Base-by-base conservation (phyloP, 441 rosid species). In the Biscutella laevigata region DNA sequence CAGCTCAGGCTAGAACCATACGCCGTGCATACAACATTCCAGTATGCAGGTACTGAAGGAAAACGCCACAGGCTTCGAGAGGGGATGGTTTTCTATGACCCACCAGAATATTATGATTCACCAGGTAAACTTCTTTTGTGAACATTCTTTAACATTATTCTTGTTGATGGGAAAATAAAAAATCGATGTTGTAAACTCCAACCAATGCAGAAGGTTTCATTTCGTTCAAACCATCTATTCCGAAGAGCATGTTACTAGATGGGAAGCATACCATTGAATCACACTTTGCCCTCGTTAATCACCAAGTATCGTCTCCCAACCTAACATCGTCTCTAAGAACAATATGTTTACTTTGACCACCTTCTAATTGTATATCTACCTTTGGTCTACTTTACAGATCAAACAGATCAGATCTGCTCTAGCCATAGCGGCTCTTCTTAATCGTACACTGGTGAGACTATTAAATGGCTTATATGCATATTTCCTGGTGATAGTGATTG, bases 21-120 rank as follows among this genome's bases (percentile, higher is more conserved):
- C 56, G 97, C 97, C 15, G 66, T 94, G 70, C 99, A 94, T 72
- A 94, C 99, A 64, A 94, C 99, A n/a, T 94, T 83, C 72, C 99
- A 94, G 54, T 94, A 82, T 74, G 96, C 79, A 26, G 99, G 96
- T 43, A 94, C 99, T 5, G 99, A 84, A 58, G 99, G 99, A 65
- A 88, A 88, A 80, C 90, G 99, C 17, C 97, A 94, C 52, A 81
- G 99, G 49, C 68, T 94, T 57, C 83, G 99, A 55, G 99, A 94
- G 61, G 96, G 73, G 62, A 88, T 75, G 94, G 73, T 76, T 53
- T 94, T 94, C 68, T 86, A 76, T 76, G 97, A 94, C 69, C 88
- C 91, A 28, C 88, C 94, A 9, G 96, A 86, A 40, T 94, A 94
- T 69, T 88, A 82, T 62, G 88, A 94, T 56, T 58, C 69, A 24